Percentiles rank a stretch among this genome's conserved stretches.
Conservation (phyloP, 192 early-diverging fungal genomes). For the Neocallimastix lanati region DNA sequence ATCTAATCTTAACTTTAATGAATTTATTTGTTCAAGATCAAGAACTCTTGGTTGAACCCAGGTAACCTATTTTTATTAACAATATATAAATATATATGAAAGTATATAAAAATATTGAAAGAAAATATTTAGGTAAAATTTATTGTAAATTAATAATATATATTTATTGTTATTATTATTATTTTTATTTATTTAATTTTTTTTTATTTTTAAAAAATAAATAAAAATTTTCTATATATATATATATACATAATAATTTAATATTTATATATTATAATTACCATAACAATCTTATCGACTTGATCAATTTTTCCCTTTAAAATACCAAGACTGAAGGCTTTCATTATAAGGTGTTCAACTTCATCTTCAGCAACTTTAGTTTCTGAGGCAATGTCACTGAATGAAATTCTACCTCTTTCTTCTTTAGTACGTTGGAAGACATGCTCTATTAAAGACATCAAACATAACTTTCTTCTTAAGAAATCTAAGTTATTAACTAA, state of each 20-base stretch:
- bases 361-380: slow-evolving; percentile 57
- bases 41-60: slow-evolving; percentile 98
- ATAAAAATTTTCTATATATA: no score
- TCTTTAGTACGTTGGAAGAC: slow-evolving; percentile 72
- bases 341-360: slow-evolving; percentile 97
- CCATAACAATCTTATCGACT: slow-evolving; percentile 66
- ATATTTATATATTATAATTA: slow-evolving; percentile 5
- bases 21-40: slow-evolving; percentile 71
- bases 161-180: no score
- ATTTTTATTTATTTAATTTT: no score
- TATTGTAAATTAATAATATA: no score
- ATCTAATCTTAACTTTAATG: slow-evolving; percentile 56
- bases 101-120: no score
- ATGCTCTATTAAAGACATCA: slow-evolving; percentile 90
- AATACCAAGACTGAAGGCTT: slow-evolving; percentile 79
- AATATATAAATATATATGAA: no score
- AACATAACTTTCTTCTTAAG: slow-evolving; percentile 85
- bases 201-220: no score
- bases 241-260: no score
- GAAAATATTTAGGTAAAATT: no score
- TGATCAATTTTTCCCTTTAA: slow-evolving; percentile 91
- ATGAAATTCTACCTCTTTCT: slow-evolving; percentile 54
- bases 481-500: slow-evolving; percentile 54
- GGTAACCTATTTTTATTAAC: slow-evolving; percentile 27
- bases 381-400: slow-evolving; percentile 62